Evolutionary conservation across 2,329 filamentous ascomycete species (phyloP), one percentile per base, ranked within the genome.

Genomic region (Cladophialophora yegresii): DNA sequence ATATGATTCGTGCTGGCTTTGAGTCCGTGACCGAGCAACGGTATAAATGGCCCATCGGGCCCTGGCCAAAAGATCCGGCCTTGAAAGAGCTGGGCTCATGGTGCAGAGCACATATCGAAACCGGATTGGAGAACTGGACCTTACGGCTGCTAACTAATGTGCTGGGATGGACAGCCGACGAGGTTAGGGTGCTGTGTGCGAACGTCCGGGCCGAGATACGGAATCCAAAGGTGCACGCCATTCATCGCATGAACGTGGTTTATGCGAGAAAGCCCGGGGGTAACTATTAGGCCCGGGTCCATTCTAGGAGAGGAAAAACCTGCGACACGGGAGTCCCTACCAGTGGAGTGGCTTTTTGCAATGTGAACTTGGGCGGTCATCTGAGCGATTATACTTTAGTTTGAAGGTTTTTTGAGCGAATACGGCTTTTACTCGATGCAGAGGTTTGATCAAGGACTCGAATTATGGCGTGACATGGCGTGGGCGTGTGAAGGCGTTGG

Each of bases 61-160:
- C 70, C 10, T 76, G 74, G 74, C 63, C 71, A 12, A 70, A 63
- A 36, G 72, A 74, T 54, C 67, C 66, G n/a, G 62, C 43, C 28
- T 60, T 74, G 58, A 75, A 72, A 60, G 67, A 72, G 26, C 60
- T 75, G n/a, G 75, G 74, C 4, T 62, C 65, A 26, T 73, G 72
- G 69, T 69, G 71, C 13, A 58, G 69, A 10, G 54, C 70, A 8
- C 72, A 73, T 36, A 71, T 71, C 58, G 72, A 75, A 55, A 67
- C 69, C 13, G 72, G 73, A 1, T 67, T 75, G 53, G 73, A 75
- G 54, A 73, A 73, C 22, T 76, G 74, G 74, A 71, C 71, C 10
- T 71, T 75, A 69, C 67, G 72, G 16, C 65, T 75, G 32, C 62
- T 74, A 23, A 74, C 73, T 1, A 71, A 69, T 28, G 69, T 74